Evolutionary conservation across 2,329 filamentous ascomycete genomes (phyloP).

Genomic region (Aquanectria penicillioides): DNA sequence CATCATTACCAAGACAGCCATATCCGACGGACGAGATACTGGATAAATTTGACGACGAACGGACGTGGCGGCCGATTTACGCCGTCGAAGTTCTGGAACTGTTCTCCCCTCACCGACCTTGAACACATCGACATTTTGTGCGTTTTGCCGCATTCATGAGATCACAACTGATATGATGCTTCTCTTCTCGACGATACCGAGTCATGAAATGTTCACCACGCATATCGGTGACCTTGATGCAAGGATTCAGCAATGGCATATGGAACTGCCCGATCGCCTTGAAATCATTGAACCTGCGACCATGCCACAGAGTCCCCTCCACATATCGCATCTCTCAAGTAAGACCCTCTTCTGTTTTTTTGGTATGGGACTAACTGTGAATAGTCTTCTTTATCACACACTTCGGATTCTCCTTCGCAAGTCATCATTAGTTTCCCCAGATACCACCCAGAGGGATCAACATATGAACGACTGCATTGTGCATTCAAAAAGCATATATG

Average conservation of each 20-base stretch:
- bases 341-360: background rate
- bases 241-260: conserved; percentile 20
- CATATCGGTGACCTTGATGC: conserved; percentile 17
- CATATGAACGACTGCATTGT: background rate
- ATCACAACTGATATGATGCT: conserved; percentile 33
- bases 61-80: conserved; percentile 23
- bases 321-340: conserved; percentile 1
- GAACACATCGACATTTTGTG: conserved; percentile 26
- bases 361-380: background rate
- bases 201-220: background rate
- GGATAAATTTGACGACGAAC: conserved; percentile 30
- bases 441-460: background rate
- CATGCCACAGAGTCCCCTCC: background rate
- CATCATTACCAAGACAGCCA: conserved; percentile 12
- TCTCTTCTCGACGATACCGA: conserved; percentile 19
- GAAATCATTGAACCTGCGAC: background rate
- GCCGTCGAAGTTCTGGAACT: conserved; percentile 10
- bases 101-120: conserved; percentile 1
- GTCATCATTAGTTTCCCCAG: background rate
- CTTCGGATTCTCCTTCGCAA: background rate
- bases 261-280: background rate
- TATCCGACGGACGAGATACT: background rate
- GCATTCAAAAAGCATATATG: background rate
- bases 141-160: conserved; percentile 26
- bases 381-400: background rate